Percentiles rank a stretch among this genome's conserved stretches.
Conservation (phyloP, 768 basidiomycete species). For the Rickenella mellea region DNA sequence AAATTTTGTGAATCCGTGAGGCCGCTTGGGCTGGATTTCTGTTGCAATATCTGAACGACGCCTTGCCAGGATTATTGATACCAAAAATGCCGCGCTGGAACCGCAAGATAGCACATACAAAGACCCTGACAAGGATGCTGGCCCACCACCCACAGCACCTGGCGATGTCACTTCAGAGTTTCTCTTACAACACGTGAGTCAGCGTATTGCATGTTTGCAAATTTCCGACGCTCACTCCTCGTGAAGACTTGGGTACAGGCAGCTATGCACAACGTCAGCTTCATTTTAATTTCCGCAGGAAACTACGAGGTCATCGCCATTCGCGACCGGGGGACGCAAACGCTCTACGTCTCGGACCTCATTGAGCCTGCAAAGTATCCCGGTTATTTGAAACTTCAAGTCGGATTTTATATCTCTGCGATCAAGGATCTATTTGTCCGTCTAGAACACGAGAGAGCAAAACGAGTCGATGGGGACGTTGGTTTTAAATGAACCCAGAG, state of each 20-base stretch:
- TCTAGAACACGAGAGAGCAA: too few species aligned
- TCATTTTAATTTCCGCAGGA: constrained; percentile 9
- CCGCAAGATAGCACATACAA: constrained; percentile 2
- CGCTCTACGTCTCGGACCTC: constrained; percentile 12
- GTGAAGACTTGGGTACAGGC: constrained; percentile 14
- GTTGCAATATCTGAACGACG: too few species aligned
- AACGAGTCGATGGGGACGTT: too few species aligned
- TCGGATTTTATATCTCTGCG: constrained; percentile 12
- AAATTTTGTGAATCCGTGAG: too few species aligned
- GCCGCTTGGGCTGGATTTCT: too few species aligned
- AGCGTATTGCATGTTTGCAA: too few species aligned
- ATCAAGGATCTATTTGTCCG: constrained; percentile 14
- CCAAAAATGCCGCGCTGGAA: too few species aligned
- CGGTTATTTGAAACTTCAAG: constrained; percentile 15
- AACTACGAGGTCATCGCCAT: constrained; percentile 9
- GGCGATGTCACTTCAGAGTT: constrained; percentile 7
- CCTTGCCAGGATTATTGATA: too few species aligned
- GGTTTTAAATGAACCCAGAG: too few species aligned
- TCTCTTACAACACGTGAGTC: too few species aligned
- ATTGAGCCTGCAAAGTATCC: constrained; percentile 5
- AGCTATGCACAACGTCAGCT: constrained; percentile 6
- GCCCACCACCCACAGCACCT: constrained; percentile 6
- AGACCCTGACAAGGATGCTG: constrained; percentile 3
- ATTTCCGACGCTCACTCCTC: too few species aligned
- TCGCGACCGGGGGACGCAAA: constrained; percentile 11